Conservation (phyloP, 2,329 filamentous ascomycete genomes). For the Aureobasidium sp. region DNA sequence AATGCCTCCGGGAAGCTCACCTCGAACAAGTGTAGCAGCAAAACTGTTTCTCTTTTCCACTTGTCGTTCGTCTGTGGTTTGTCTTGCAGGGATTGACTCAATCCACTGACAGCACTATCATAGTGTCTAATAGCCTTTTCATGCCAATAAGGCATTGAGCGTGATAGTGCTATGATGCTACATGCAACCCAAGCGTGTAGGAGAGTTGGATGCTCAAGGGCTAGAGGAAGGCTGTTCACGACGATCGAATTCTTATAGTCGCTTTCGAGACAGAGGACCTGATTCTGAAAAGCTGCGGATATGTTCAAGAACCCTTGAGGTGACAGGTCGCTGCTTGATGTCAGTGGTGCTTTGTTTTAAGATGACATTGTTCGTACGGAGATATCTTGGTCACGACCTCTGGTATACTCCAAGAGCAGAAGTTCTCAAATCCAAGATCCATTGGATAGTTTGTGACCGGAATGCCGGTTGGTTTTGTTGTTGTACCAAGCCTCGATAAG, state of each 20-base stretch:
- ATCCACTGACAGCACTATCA: constrained; percentile 12
- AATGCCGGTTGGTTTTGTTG: background rate
- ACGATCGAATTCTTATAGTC: constrained; percentile 13
- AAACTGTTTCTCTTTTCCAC: constrained; percentile 15
- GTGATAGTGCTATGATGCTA: constrained; percentile 11
- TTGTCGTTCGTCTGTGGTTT: background rate
- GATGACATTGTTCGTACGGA: background rate
- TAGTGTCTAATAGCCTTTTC: constrained; percentile 16
- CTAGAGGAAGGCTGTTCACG: constrained; percentile 11
- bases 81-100: background rate
- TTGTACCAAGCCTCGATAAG: background rate
- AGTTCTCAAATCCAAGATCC: background rate
- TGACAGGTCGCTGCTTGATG: constrained; percentile 9
- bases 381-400: background rate
- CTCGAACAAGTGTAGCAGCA: constrained; percentile 17
- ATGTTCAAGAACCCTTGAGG: constrained; percentile 11
- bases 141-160: constrained; percentile 1
- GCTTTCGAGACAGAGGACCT: constrained; percentile 12
- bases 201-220: constrained; percentile 12
- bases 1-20: background rate
- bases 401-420: constrained; percentile 2
- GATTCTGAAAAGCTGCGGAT: constrained; percentile 13
- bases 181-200: constrained; percentile 17
- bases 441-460: background rate
- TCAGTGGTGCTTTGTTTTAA: background rate